Evolutionary conservation across 177 flowering plant genomes (phyloP), one percentile per base, ranked within the genome.

Genomic region (Vitis hybrid): DNA sequence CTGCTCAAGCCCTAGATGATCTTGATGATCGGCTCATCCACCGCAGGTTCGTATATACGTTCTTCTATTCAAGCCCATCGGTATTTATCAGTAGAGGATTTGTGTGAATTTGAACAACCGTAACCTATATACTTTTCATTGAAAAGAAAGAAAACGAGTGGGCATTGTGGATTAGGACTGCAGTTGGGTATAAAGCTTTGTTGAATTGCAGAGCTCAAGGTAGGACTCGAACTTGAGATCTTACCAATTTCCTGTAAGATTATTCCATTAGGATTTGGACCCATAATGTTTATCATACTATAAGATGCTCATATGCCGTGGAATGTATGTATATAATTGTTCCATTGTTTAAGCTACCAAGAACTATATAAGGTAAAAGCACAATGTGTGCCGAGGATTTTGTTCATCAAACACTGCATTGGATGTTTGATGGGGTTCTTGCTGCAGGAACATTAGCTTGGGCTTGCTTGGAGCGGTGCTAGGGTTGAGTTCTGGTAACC

Each of bases 381-480:
- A 8, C 47, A 38, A 38, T 38, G 47, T 38, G 28, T 24, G 28
- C 28, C 28, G 28, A 24, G 28, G 20, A 58, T 44, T 15, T 3
- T 65, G 3, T 20, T 51, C 24, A 6, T 33, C 52, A 5, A 22
- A 51, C 44, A 52, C 17, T 10, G 7, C 28, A 15, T 63, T 49
- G 50, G 8, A 7, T 12, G 19, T 14, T 31, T 60, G 49, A 20
- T 59, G 14, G 38, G 33, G 11, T 11, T 51, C 17, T 2, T 50
- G 67, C 5, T 70, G 73, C 83, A 90, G 95, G 87, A 66, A 14
- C 44, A 14, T 87, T 22, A 47, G 77, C 1, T 71, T 84, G 77
- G 85, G 86, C 22, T 66, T 89, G 76, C 75, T 67, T 4, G 89
- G 83, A 10, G 83, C 78, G 11, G 66, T 76, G 66, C 7, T 85